Evolutionary conservation across 352 stramenopile genomes (phyloP), one percentile per base, ranked within the genome.

Genomic region (Phytophthora chlamydospora): DNA sequence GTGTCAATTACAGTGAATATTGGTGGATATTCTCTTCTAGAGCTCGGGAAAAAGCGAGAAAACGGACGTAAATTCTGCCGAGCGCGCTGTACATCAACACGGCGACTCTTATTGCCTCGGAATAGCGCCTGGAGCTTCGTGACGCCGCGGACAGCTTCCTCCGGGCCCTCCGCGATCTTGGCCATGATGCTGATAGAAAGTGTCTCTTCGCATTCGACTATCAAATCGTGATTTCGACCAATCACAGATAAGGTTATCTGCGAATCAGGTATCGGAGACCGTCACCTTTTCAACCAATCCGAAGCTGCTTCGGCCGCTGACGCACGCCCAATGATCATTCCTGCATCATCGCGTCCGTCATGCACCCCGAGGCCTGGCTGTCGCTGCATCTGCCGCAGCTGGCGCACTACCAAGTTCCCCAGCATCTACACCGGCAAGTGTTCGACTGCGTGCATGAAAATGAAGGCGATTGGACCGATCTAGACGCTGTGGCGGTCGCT

Each of bases 51-150:
- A 59, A 11, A 34, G 17, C 14, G 32, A 11, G 9, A 27, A 43
- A 32, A 68, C 70, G 32, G 62, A 91, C 82, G 75, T 14, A 89
- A 71, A 50, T 78, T 68, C 11, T 68, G 56, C 17, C 69, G 68
- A 42, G 84, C 82, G 45, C 79, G 77, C 11, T 82, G 48, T 9
- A 87, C 71, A 73, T 91, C 75, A 27, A 91, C 58, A 7, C 71
- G 62, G 21, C 82, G 75, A 36, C 76, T 80, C 27, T 78, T 69
- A 4, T 72, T 66, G 49, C 79, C 78, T 38, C 82, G 68, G 55
- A 91, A 89, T 12, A 78, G 47, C 34, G 82, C 79, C 49, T 91
- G 82, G 19, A 91, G 70, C 46, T 71, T 67, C 11, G 58, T 73
- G 16, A 85, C 39, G 16, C 68, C 64, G 3, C 36, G 16, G 17